phyloP scores from a whole-genome alignment of 2,329 filamentous ascomycete genomes.

The Cladorrhinum sp. region DNA sequence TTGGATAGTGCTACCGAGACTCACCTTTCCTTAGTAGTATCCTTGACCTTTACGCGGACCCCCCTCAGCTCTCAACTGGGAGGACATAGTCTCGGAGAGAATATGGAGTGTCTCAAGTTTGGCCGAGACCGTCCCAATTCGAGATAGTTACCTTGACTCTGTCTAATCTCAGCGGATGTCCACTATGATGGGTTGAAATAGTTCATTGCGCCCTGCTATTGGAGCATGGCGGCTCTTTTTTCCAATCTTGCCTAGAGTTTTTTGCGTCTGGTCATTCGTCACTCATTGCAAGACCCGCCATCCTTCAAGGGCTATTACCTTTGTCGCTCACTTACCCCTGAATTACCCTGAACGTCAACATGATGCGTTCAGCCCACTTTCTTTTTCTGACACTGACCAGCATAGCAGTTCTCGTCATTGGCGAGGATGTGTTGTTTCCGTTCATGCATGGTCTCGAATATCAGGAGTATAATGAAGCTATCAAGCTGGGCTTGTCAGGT shows the following conservation, averaged over 20 bases:
- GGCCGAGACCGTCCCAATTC: neutral
- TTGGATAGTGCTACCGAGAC: neutral
- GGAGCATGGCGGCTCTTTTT: neutral
- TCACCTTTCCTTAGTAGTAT: neutral
- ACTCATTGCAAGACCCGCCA: neutral
- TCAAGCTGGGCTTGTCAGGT: constrained; percentile 22
- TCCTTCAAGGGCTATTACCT: neutral
- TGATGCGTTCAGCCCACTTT: constrained; percentile 16
- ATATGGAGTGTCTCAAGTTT: constrained; percentile 7
- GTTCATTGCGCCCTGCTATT: neutral
- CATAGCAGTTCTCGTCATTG: constrained; percentile 11
- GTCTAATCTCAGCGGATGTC: constrained; percentile 13
- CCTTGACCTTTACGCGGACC: neutral
- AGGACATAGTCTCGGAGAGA: constrained; percentile 7
- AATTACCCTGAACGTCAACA: neutral
- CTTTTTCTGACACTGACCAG: constrained; percentile 22
- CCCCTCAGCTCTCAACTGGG: neutral
- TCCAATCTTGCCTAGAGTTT: constrained; percentile 1
- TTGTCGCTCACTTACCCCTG: constrained; percentile 8
- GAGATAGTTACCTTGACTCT: constrained; percentile 23
- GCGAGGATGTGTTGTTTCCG: constrained; percentile 22
- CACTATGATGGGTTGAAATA: constrained; percentile 15
- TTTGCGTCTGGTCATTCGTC: neutral
- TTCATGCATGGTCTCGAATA: constrained; percentile 24
- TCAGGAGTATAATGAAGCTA: constrained; percentile 21